Conservation (phyloP, 371 early-diverging fungal genomes). For the Mucor sp. region DNA sequence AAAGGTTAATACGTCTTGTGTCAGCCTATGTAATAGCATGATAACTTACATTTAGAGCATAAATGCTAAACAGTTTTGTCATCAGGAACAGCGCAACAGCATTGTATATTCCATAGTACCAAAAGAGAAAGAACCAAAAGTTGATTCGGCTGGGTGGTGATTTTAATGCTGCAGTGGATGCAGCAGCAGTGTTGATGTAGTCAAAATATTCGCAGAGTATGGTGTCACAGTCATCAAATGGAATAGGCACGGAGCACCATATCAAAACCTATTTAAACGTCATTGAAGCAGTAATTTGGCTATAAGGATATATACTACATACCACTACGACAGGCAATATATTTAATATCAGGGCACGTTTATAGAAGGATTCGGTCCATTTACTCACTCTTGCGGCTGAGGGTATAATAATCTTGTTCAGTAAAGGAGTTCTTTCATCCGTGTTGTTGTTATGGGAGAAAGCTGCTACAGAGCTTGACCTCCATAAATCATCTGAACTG, state of each 20-base stretch:
- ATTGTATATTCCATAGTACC: conserved; percentile 77
- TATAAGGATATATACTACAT: conserved; percentile 9
- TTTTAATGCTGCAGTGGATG: conserved; percentile 4
- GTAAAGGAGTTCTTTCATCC: conserved; percentile 46
- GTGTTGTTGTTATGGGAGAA: neutral
- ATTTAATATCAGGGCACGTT: conserved; percentile 38
- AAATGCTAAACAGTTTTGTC: conserved; percentile 73
- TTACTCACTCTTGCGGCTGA: conserved; percentile 41
- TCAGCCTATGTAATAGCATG: conserved; percentile 1
- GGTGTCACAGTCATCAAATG: conserved; percentile 31
- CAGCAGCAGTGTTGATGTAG: conserved; percentile 17
- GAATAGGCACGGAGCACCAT: conserved; percentile 42
- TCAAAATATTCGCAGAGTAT: conserved; percentile 21
- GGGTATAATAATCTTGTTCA: conserved; percentile 38
- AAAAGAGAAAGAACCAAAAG: conserved; percentile 77
- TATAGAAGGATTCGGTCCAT: conserved; percentile 54
- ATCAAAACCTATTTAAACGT: conserved; percentile 26
- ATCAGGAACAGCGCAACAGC: conserved; percentile 69
- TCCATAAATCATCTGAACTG: conserved; percentile 29
- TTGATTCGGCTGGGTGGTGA: conserved; percentile 50
- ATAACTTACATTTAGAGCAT: conserved; percentile 58
- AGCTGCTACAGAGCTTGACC: conserved; percentile 21
- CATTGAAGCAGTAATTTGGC: neutral
- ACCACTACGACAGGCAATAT: conserved; percentile 48
- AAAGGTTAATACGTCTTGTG: neutral